Evolutionary conservation across 257 asterid species (phyloP), one percentile per base, ranked within the genome.

Genomic region (Primulina eburnea): DNA sequence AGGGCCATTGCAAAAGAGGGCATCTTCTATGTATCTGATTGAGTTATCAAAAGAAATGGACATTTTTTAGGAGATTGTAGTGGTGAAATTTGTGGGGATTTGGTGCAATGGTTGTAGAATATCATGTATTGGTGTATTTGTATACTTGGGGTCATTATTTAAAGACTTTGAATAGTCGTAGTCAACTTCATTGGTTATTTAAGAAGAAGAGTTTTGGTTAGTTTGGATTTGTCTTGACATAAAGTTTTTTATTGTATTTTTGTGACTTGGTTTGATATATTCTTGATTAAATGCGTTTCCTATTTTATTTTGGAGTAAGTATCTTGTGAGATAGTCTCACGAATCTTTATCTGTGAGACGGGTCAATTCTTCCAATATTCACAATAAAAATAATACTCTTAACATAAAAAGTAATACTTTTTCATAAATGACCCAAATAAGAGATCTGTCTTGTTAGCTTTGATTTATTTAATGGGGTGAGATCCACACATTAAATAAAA

Each of bases 1-100:
- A 24, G 58, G 64, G 30, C 63, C 33, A 40, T 68, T 58, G 73
- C 76, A 67, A 35, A 75, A 68, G 18, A 79, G 77, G n/a, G 83
- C 83, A 12, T 67, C 77, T 10, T 79, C 78, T 32, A 79, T 72
- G 63, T 69, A 75, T 72, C 70, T 63, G 66, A 75, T 21, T 6
- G 81, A 64, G 53, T 43, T 14, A 14, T 43, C 53, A 64, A 78
- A 75, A 28, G 7, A 53, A 14, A 62, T 11, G 18, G 37, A 62
- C 66, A 6, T 24, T 12, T 65, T 65, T 65, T 30, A 21, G 47
- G 69, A 47, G 63, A 71, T 60, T 33, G 63, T 5, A 29, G 38
- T 61, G 7, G 62, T 43, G 7, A 61, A 8, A 26, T 67, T 60
- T 47, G 62, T 62, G 63, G 63, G 61, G 43, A 7, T 37, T 37